Percentiles rank a stretch among this genome's conserved stretches.
These are phyloP conservation scores for Colletotrichum nymphaeae DNA, from an alignment of 2,329 filamentous ascomycete species.

Conservation along the genomic window DNA sequence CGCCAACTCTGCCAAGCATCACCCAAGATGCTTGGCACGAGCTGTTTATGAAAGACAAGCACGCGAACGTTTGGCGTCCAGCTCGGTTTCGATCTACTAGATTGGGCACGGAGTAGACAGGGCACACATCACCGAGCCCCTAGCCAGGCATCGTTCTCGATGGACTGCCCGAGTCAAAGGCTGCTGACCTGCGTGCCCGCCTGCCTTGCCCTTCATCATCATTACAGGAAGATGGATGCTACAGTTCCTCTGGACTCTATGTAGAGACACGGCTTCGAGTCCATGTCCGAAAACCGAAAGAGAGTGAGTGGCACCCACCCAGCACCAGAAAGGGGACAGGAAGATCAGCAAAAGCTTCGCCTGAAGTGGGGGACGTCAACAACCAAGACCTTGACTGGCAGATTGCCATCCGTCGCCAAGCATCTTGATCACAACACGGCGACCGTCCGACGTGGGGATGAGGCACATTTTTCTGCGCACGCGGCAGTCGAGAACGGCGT, in stretches of 20 bases:
- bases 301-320: neutral
- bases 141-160: neutral
- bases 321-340: neutral
- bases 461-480: neutral
- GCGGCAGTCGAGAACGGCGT: constrained; percentile 22
- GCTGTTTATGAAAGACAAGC: neutral
- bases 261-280: neutral
- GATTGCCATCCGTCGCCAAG: neutral
- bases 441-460: neutral
- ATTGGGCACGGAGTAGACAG: neutral
- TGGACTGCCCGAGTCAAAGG: neutral
- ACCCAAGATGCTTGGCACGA: neutral
- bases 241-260: neutral
- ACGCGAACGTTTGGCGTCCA: neutral
- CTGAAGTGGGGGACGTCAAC: constrained; percentile 20
- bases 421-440: neutral
- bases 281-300: neutral
- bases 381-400: constrained; percentile 5
- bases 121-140: neutral
- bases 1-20: constrained; percentile 12
- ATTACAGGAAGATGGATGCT: neutral
- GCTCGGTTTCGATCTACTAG: neutral
- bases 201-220: neutral
- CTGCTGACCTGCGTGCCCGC: neutral
- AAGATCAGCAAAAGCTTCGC: constrained; percentile 32